Evolutionary conservation across 2,329 filamentous ascomycete genomes (phyloP), one percentile per base, ranked within the genome.

Genomic region (Hypocreales sp.): DNA sequence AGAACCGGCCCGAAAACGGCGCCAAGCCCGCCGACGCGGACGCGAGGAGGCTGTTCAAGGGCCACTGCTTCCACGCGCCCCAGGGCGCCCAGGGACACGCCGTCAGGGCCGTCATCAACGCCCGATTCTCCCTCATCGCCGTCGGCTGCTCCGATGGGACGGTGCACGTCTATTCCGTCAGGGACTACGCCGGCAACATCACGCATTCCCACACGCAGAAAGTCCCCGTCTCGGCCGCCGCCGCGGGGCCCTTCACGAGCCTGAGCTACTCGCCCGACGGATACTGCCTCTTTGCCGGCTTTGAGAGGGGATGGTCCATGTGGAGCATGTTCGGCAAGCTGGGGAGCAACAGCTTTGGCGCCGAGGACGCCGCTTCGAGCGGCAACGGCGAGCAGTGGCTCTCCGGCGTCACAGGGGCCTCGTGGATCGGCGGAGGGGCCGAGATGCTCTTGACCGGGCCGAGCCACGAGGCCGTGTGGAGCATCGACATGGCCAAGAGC

Each of bases 241-340:
- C 70, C 11, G 75, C 82, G 2, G 90, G 90, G 0, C 51, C 56
- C 9, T 56, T 94, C 27, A 83, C 71, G 3, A 79, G 74, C 17
- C 53, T 98, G 37, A 72, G 58, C 33, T 98, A 93, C 56, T 94
- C 90, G 1, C 84, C 87, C 0, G 90, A 98, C 49, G 90, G 90
- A 12, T 94, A 95, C 50, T 93, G 86, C 48, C 65, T 98, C 7
- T 94, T 98, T 51, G 84, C 79, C 23, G 90, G 87, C 2, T 95
- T 87, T 45, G 77, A 90, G 42, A 74, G 77, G 32, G 92, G 90
- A 1, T 98, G 90, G 90, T 79, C 81, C 5, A 87, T 76, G 25
- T 98, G 87, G 87, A 95, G 87, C 48, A 90, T 95, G 20, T 98
- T 92, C 51, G 90, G 90, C 19, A 94, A 93, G 50, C 67, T 78